These are phyloP conservation scores for Pseudozyma sp. DNA, from an alignment of 1,284 basidiomycete genomes.

Conservation along the genomic window DNA sequence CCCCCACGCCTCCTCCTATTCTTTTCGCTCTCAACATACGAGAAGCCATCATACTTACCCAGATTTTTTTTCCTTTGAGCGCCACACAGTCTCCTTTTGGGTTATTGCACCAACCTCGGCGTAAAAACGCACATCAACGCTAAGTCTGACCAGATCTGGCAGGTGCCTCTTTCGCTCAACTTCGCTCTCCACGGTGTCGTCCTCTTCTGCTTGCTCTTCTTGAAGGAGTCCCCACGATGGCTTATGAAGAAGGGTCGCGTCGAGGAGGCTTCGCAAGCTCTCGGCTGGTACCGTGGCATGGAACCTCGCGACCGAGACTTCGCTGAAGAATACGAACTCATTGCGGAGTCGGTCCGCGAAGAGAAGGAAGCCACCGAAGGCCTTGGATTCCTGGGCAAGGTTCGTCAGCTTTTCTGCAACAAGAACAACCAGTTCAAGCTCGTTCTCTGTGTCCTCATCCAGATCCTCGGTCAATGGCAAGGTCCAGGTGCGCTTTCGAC, in stretches of 20 bases:
- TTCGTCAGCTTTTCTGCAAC: constrained; percentile 32
- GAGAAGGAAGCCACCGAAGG: constrained; percentile 43
- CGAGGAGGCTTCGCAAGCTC: constrained; percentile 74
- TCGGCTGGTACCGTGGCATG: constrained; percentile 68
- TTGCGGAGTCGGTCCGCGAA: constrained; percentile 36
- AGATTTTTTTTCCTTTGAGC: no score
- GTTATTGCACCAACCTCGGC: constrained; percentile 34
- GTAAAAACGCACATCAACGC: constrained; percentile 30
- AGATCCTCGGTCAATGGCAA: constrained; percentile 47
- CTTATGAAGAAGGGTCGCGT: constrained; percentile 78
- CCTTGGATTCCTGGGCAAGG: constrained; percentile 31
- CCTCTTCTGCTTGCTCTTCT: constrained; percentile 70
- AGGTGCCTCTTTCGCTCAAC: constrained; percentile 40
- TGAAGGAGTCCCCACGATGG: constrained; percentile 84
- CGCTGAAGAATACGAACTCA: constrained; percentile 44
- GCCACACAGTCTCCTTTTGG: constrained; percentile 15
- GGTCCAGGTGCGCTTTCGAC: constrained; percentile 49
- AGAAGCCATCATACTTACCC: neutral
- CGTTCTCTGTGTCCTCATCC: constrained; percentile 35
- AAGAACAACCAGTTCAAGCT: constrained; percentile 55
- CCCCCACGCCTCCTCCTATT: neutral
- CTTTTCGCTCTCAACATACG: neutral
- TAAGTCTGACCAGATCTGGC: constrained; percentile 32
- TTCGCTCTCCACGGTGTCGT: constrained; percentile 64
- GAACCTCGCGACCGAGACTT: constrained; percentile 34